Base-by-base conservation (phyloP, 805 yeast species). In the Ogataea populi-albae region DNA sequence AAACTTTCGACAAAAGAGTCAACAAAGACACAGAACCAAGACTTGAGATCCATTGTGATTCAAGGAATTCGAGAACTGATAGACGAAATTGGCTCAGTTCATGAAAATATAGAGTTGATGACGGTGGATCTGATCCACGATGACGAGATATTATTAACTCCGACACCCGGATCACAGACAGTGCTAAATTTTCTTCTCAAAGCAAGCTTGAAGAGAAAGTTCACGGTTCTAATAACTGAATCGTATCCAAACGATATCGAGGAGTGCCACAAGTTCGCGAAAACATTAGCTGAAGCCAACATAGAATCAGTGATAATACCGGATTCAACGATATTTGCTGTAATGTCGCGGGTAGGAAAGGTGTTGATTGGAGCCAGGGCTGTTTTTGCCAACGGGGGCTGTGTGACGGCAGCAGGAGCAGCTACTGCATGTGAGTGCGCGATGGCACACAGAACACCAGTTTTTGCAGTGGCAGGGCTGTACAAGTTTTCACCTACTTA, bases 281-380 rank as follows among this genome's bases (percentile, higher is more conserved):
- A 78, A 50, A 76, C 74, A 37, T 71, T 93, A 45, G 82, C 95
- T 1, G 82, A 79, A 37, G 87, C 91, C 37, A 86, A 89, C 35
- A 86, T 93, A 30, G 95, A 88, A 45, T 81, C 96, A 2, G 84
- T 89, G 2, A 75, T 93, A 36, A 84, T 93, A 23, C 97, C 98
- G 1, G 99, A 93, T 57, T 75, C 95, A 4, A 83, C 95, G 17
- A 88, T 83, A 0, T 87, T 82, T 61, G 97, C 98, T 0, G 87
- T 93, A 30, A 93, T 93, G 98, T 85, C 96, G 24, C 71, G 96
- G 46, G 98, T 93, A 4, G 96, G 97, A 28, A 94, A 94, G 59
- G 98, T 93, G 20, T 78, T 93, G 40, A 76, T 94, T 35, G 97
- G 98, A 24, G 83, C 98, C 4, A 75, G 85, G 43, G 79, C 96